Evolutionary conservation across 1,139 yeast genomes (phyloP).

Genomic region (Ogataea hybrid): DNA sequence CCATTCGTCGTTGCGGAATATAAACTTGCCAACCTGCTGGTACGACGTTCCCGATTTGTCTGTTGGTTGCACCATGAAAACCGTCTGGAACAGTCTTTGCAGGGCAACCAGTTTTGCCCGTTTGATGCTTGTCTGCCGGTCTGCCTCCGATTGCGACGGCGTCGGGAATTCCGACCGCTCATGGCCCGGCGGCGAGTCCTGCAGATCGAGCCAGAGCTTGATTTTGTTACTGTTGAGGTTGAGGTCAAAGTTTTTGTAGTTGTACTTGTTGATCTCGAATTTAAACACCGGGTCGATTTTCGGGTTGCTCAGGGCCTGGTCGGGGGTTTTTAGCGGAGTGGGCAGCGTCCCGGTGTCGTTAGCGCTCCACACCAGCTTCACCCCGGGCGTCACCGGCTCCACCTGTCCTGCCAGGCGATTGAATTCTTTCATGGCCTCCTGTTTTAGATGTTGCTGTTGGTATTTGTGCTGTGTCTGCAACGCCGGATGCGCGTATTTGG

Average conservation of each 20-base stretch:
- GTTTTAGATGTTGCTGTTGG: conserved; percentile 21
- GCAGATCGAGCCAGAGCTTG: conserved; percentile 28
- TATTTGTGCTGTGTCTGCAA: conserved; percentile 19
- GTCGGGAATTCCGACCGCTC: conserved; percentile 61
- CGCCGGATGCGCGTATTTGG: conserved; percentile 21
- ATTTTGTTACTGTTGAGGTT: conserved; percentile 20
- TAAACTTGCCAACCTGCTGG: conserved; percentile 33
- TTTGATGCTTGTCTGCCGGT: conserved; percentile 33
- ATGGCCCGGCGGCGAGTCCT: conserved; percentile 65
- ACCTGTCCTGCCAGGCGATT: conserved; percentile 21
- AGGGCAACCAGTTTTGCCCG: conserved; percentile 36
- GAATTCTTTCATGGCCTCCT: conserved; percentile 23
- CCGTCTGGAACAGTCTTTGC: conserved; percentile 37
- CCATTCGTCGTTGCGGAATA: conserved; percentile 33
- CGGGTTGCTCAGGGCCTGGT: conserved; percentile 20
- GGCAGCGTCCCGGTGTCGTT: conserved; percentile 6
- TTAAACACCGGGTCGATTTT: conserved; percentile 26
- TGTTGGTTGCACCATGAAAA: conserved; percentile 32
- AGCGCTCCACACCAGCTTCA: conserved; percentile 13
- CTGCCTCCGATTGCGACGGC: conserved; percentile 48
- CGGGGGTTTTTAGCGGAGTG: conserved; percentile 15
- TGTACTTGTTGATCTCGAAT: conserved; percentile 24
- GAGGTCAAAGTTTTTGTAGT: conserved; percentile 15
- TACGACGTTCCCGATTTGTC: conserved; percentile 31
- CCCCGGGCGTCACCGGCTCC: conserved; percentile 11